Evolutionary conservation across 2,329 filamentous ascomycete species (phyloP).

Genomic region (Penicillium occitanis): DNA sequence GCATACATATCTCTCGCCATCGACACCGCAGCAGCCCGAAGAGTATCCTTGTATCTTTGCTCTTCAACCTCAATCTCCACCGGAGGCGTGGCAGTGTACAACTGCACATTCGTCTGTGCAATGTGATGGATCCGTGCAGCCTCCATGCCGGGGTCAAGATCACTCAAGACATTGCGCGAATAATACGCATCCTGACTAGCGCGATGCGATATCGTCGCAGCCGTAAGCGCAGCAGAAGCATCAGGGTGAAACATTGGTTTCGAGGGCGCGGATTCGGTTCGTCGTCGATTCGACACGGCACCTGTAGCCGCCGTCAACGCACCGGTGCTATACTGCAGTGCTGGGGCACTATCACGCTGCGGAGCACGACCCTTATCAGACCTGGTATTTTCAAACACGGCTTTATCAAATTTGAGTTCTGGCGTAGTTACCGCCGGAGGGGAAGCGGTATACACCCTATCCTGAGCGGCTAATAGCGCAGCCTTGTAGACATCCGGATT

Average conservation of each 20-base stretch:
- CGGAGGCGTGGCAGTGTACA: constrained; percentile 76
- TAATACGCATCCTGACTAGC: constrained; percentile 32
- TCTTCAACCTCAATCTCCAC: constrained; percentile 73
- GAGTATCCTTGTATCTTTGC: constrained; percentile 66
- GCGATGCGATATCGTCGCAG: constrained; percentile 67
- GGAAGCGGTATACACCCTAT: constrained; percentile 27
- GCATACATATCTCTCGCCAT: constrained; percentile 89
- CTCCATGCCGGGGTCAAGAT: constrained; percentile 47
- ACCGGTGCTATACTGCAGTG: constrained; percentile 57
- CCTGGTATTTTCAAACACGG: constrained; percentile 63
- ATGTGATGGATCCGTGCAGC: constrained; percentile 64
- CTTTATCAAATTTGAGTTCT: constrained; percentile 37
- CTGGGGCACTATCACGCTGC: constrained; percentile 43
- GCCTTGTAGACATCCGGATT: constrained; percentile 71
- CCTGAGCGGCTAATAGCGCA: constrained; percentile 61
- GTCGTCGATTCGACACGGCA: constrained; percentile 64
- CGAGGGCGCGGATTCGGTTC: constrained; percentile 63
- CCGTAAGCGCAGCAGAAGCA: constrained; percentile 62
- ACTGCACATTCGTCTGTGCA: constrained; percentile 68
- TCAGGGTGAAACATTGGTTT: constrained; percentile 48
- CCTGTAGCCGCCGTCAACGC: constrained; percentile 75
- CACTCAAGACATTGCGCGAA: constrained; percentile 47
- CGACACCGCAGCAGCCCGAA: constrained; percentile 79
- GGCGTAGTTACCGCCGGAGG: constrained; percentile 9
- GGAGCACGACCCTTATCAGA: background rate